These are phyloP conservation scores for Skeletonema tropicum DNA, from an alignment of 108 stramenopile species.

Conservation along the genomic window DNA sequence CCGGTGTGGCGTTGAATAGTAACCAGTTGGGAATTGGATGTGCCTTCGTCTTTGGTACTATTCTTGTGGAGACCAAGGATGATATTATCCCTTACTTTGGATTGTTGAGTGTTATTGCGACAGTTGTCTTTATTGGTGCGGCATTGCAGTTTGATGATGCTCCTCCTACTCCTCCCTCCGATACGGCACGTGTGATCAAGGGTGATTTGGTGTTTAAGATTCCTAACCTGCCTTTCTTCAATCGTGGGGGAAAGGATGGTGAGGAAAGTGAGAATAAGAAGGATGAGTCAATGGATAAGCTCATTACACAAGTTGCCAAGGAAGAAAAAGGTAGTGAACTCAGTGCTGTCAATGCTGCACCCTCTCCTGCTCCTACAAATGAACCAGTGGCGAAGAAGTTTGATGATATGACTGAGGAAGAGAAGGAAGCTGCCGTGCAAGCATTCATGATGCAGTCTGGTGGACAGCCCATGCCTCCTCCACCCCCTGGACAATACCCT, in stretches of 20 bases:
- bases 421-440: background rate
- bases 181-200: slow-evolving; percentile 78
- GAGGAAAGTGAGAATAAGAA: slow-evolving; percentile 9
- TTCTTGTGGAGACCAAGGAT: slow-evolving; percentile 66
- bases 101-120: slow-evolving; percentile 69
- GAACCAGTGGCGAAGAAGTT: slow-evolving; percentile 25
- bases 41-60: slow-evolving; percentile 87
- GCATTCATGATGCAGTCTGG: slow-evolving; percentile 2
- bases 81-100: slow-evolving; percentile 86
- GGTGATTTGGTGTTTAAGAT: slow-evolving; percentile 68
- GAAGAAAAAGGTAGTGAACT: slow-evolving; percentile 5
- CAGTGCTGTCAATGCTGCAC: slow-evolving; percentile 8
- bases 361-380: slow-evolving; percentile 40
- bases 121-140: slow-evolving; percentile 74
- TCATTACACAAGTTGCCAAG: slow-evolving; percentile 1
- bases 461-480: background rate
- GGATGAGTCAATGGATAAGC: slow-evolving; percentile 13
- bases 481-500: background rate
- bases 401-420: slow-evolving; percentile 1
- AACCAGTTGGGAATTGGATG: slow-evolving; percentile 91
- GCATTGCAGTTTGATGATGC: slow-evolving; percentile 90
- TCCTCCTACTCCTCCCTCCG: slow-evolving; percentile 87
- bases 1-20: slow-evolving; percentile 87
- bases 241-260: background rate
- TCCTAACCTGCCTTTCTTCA: slow-evolving; percentile 28